Conservation (phyloP, 2,329 filamentous ascomycete species). For the Gaeumannomyces tritici region DNA sequence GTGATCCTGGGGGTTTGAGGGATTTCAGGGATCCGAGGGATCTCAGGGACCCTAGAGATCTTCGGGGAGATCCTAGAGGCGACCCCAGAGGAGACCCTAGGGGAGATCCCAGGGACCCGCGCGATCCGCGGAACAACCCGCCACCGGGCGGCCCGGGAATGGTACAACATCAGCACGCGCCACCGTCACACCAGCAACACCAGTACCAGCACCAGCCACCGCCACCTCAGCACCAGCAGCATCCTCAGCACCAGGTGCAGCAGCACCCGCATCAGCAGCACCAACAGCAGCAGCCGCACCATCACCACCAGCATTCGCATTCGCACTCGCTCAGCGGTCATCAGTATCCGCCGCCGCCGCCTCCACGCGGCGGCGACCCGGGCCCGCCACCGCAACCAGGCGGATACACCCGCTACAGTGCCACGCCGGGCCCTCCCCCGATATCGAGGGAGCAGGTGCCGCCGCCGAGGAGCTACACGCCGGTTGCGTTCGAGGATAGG, state of each 20-base stretch:
- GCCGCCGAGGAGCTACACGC: constrained; percentile 15
- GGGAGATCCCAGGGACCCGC: not conserved
- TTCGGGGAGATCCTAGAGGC: no score
- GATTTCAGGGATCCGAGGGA: not conserved
- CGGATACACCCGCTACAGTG: constrained; percentile 12
- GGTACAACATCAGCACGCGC: constrained; percentile 11
- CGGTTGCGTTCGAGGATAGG: constrained; percentile 18
- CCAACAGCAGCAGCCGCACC: constrained; percentile 15
- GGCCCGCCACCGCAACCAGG: constrained; percentile 7
- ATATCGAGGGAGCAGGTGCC: constrained; percentile 7
- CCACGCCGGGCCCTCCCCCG: constrained; percentile 12
- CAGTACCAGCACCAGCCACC: constrained; percentile 9
- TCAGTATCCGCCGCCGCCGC: constrained; percentile 14
- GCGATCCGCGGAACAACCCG: not conserved
- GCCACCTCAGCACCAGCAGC: constrained; percentile 8
- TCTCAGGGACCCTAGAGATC: not conserved
- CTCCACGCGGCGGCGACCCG: constrained; percentile 8
- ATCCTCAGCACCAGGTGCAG: constrained; percentile 9
- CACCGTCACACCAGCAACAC: constrained; percentile 7
- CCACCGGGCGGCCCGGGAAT: constrained; percentile 4
- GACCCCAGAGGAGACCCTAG: no score
- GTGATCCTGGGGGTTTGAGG: no score
- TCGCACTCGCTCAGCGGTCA: constrained; percentile 17
- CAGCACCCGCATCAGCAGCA: constrained; percentile 8
- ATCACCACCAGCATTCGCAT: constrained; percentile 18